These are phyloP conservation scores for Podaxis pistillaris DNA, from an alignment of 768 basidiomycete genomes.

Conservation along the genomic window DNA sequence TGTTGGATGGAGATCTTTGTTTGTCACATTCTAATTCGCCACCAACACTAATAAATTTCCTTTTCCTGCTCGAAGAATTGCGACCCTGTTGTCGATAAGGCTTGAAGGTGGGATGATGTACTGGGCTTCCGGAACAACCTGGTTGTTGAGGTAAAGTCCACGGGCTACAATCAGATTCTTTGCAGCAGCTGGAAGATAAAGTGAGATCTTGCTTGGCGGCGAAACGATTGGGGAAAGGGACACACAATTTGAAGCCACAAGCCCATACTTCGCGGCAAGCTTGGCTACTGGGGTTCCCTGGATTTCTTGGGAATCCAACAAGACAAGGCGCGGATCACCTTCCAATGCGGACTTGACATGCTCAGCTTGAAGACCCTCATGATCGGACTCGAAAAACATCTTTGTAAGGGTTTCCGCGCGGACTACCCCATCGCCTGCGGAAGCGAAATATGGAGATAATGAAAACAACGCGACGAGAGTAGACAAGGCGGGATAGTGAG, in stretches of 20 bases:
- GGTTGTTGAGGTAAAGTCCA: conserved; percentile 74
- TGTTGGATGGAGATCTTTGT: neutral
- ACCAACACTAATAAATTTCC: conserved; percentile 63
- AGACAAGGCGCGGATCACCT: conserved; percentile 63
- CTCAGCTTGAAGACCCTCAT: conserved; percentile 46
- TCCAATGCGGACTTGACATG: conserved; percentile 61
- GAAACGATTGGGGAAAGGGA: conserved; percentile 7
- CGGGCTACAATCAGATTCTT: conserved; percentile 57
- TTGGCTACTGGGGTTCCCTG: conserved; percentile 54
- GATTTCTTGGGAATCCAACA: conserved; percentile 50
- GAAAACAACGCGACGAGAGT: neutral
- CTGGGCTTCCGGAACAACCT: conserved; percentile 48
- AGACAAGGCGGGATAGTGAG: neutral
- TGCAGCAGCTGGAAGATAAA: conserved; percentile 54
- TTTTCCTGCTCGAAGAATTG: conserved; percentile 73
- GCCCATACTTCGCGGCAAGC: conserved; percentile 55
- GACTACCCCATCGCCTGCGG: conserved; percentile 34
- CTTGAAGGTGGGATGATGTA: conserved; percentile 39
- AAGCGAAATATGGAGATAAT: conserved; percentile 1
- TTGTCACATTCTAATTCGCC: conserved; percentile 11
- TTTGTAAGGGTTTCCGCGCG: conserved; percentile 43
- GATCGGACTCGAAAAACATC: conserved; percentile 43
- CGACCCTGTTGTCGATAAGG: conserved; percentile 61
- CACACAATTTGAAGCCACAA: conserved; percentile 66
- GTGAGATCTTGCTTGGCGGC: neutral